Evolutionary conservation across 2,329 filamentous ascomycete species (phyloP).

Genomic region (Paradendryphiella salina): DNA sequence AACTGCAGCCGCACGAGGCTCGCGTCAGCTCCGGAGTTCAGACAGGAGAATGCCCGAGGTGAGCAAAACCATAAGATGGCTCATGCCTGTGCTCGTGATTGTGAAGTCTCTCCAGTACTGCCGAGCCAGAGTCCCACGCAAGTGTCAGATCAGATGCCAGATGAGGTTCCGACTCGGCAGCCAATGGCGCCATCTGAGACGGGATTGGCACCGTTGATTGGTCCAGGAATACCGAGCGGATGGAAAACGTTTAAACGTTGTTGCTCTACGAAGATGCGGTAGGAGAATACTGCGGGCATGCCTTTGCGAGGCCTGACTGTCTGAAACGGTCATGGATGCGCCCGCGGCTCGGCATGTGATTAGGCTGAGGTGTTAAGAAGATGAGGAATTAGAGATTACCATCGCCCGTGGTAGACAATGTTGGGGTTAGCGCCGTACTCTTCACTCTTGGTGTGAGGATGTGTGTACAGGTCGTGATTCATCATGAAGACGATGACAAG

Average conservation of each 20-base stretch:
- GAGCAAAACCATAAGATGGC: neutral
- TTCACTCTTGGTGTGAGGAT: too few species aligned
- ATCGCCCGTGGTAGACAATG: too few species aligned
- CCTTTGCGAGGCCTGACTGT: too few species aligned
- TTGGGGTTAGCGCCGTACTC: too few species aligned
- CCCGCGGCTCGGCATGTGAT: too few species aligned
- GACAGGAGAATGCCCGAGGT: constrained; percentile 1
- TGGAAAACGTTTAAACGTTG: neutral
- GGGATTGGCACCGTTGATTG: neutral
- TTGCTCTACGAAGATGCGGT: too few species aligned
- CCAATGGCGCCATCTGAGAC: neutral
- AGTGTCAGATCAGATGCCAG: neutral
- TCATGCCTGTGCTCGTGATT: constrained; percentile 3
- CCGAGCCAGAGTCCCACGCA: neutral
- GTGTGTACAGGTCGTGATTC: too few species aligned
- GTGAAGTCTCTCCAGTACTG: constrained; percentile 1
- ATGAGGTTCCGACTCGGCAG: neutral
- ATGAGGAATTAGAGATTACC: too few species aligned
- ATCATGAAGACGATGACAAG: too few species aligned
- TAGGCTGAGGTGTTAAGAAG: too few species aligned
- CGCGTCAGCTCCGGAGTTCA: neutral
- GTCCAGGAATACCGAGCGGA: neutral
- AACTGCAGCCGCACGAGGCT: neutral
- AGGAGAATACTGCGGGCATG: too few species aligned
- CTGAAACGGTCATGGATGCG: too few species aligned